These are phyloP conservation scores for Claviceps sp. DNA, from an alignment of 2,329 filamentous ascomycete genomes.

Conservation along the genomic window DNA sequence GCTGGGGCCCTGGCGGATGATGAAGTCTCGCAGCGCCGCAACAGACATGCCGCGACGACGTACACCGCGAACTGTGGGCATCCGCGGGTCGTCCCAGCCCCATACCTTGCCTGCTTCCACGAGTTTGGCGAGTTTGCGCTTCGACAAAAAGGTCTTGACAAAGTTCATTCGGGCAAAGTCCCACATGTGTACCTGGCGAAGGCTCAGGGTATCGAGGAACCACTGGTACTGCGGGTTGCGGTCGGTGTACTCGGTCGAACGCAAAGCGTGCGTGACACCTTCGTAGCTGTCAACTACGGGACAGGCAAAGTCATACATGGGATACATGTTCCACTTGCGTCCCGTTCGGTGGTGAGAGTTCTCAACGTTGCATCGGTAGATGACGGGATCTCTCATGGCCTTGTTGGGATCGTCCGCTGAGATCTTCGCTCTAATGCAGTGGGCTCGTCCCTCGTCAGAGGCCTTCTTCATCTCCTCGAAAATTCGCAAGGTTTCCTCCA, in stretches of 20 bases:
- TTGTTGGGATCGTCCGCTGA: conserved; percentile 88
- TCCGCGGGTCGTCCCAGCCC: conserved; percentile 79
- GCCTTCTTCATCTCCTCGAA: conserved; percentile 92
- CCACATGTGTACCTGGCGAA: conserved; percentile 72
- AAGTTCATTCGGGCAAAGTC: conserved; percentile 80
- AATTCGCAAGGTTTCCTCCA: conserved; percentile 73
- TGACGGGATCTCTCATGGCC: conserved; percentile 89
- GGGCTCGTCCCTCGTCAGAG: conserved; percentile 61
- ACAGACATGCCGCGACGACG: conserved; percentile 68
- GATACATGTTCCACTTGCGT: conserved; percentile 71
- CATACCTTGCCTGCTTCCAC: conserved; percentile 64
- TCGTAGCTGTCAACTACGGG: conserved; percentile 70
- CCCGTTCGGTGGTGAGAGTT: conserved; percentile 65
- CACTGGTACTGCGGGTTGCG: conserved; percentile 79
- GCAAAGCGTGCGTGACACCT: conserved; percentile 70
- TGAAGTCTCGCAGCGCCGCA: conserved; percentile 67
- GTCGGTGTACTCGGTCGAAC: conserved; percentile 79
- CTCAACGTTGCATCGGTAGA: conserved; percentile 76
- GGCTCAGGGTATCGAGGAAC: conserved; percentile 62
- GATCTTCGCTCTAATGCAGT: conserved; percentile 93
- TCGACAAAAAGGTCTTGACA: conserved; percentile 67
- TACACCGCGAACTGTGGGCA: conserved; percentile 74
- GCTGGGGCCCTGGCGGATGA: conserved; percentile 70
- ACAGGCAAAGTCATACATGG: conserved; percentile 78
- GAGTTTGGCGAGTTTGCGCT: conserved; percentile 75